Evolutionary conservation across 108 stramenopile species (phyloP).

Genomic region (Nannochloropsis granulata): DNA sequence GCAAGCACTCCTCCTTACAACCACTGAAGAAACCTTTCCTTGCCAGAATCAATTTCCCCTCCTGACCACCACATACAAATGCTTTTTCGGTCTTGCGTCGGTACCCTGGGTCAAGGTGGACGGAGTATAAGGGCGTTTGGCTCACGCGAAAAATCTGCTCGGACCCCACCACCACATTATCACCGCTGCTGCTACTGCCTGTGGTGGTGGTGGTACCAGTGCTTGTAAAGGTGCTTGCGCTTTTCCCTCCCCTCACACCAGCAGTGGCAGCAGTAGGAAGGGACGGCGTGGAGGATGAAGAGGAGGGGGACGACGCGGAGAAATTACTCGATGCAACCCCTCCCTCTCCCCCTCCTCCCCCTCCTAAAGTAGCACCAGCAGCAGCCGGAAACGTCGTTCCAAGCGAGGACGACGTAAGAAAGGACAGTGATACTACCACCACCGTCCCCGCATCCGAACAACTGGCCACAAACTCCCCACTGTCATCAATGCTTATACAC

Average conservation of each 20-base stretch:
- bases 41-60: constrained; percentile 7
- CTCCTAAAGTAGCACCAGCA: background rate
- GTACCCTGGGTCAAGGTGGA: constrained; percentile 23
- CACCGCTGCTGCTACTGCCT: background rate
- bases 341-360: background rate
- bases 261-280: background rate
- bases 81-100: constrained; percentile 19
- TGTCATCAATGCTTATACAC: background rate
- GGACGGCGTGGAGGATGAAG: background rate
- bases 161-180: background rate
- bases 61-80: constrained; percentile 15
- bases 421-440: constrained; percentile 8
- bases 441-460: constrained; percentile 29
- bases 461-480: background rate
- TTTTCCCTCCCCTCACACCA: background rate
- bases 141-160: constrained; percentile 16
- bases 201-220: background rate
- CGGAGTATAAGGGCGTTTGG: constrained; percentile 14
- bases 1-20: constrained; percentile 13
- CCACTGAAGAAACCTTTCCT: constrained; percentile 19
- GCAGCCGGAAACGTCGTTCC: background rate
- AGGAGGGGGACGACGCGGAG: background rate
- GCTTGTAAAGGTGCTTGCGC: background rate
- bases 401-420: background rate
- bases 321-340: background rate